Evolutionary conservation across 1,284 basidiomycete genomes (phyloP), one percentile per base, ranked within the genome.

Genomic region (Inonotus hispidus): DNA sequence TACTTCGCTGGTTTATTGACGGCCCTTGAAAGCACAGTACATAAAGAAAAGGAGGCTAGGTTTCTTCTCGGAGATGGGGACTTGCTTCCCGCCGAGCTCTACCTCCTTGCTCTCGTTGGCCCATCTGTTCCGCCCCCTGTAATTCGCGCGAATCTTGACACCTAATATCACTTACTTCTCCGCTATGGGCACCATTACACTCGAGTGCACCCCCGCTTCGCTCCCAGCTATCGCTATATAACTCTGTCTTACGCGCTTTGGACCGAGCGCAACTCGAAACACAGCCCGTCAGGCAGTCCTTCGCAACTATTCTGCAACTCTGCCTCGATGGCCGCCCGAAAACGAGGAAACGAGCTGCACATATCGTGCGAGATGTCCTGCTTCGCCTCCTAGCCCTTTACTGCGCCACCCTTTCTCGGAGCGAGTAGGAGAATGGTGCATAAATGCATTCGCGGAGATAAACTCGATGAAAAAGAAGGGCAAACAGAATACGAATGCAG

Each of bases 291-390:
- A 84, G 90, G 52, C 87, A 92, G 70, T 79, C 83, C 1, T 94
- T 92, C 74, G 85, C 87, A 37, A 85, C 87, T 23, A 78, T 96
- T 53, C 77, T 99, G 53, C 86, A 91, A 63, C 77, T 98, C 55
- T 89, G 86, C 67, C 78, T 94, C 55, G 96, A 99, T 76, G 82
- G 87, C 1, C 79, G 96, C 50, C 96, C 97, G 39, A 98, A 99
- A 77, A 93, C 99, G 53, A 85, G 97, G 61, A 95, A 87, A 74
- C 85, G 88, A 65, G 95, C 96, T 8, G 89, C 90, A 60, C 94
- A 98, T 67, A 83, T 92, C 23, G 82, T 99, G 45, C 82, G 81
- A 65, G 87, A 92, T 66, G 79, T 95, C 3, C 79, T 29, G 77
- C 80, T 4, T 80, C 81, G 13, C 92, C 94, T 14, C 89, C 93